Percentiles rank a stretch among this genome's conserved stretches.
phyloP scores from a whole-genome alignment of 352 stramenopile genomes.

The Saprolegnia diclina region DNA sequence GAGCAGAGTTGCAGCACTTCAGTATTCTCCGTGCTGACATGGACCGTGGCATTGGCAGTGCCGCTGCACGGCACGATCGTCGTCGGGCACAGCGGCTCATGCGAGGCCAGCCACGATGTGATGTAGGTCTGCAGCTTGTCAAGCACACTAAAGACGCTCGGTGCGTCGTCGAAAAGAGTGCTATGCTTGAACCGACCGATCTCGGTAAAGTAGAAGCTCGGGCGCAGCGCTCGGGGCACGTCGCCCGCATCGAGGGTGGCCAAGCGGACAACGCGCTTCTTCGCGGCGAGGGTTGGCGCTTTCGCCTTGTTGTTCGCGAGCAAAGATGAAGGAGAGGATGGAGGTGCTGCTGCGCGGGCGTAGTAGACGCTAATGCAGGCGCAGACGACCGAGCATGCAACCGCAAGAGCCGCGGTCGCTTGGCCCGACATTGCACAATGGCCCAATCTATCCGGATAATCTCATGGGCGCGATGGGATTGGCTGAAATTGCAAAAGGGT shows the following conservation, averaged over 20 bases:
- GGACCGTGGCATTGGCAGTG: not conserved
- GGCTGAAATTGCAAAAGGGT: no score
- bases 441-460: not conserved
- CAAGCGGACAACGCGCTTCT: conserved; percentile 32
- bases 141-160: conserved; percentile 54
- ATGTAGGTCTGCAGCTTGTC: conserved; percentile 60
- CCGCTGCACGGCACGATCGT: not conserved
- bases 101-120: conserved; percentile 38
- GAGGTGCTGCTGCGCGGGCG: not conserved
- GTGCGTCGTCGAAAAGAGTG: conserved; percentile 46
- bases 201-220: conserved; percentile 48
- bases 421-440: not conserved
- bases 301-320: not conserved
- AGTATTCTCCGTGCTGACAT: not conserved
- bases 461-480: no score
- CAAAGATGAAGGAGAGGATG: no score
- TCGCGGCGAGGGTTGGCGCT: not conserved
- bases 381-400: not conserved
- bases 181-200: conserved; percentile 46
- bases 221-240: conserved; percentile 39
- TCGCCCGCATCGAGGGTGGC: conserved; percentile 27
- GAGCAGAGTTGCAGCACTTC: not conserved
- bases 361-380: conserved; percentile 2
- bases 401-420: not conserved
- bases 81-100: not conserved